A percentile compares a stretch with the other conserved stretches of the same genome.
These are phyloP conservation scores for Litsea cubeba DNA, from an alignment of 164 flowering plant genomes.

Conservation along the genomic window DNA sequence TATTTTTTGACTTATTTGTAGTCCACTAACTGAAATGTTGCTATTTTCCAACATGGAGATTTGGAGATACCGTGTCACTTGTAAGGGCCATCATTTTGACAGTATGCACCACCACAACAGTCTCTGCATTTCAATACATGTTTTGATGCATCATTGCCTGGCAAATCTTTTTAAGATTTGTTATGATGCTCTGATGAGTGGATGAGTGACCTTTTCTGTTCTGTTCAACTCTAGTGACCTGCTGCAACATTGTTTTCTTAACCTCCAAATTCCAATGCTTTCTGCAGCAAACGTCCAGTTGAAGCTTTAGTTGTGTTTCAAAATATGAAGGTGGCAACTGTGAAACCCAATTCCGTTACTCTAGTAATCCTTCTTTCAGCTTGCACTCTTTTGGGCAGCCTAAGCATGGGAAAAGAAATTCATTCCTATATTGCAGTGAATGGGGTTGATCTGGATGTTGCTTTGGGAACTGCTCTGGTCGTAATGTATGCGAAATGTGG, in stretches of 20 bases:
- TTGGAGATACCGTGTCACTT: neutral
- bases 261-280: neutral
- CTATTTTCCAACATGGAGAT: neutral
- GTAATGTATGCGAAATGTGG: slow-evolving; percentile 63
- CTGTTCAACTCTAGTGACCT: neutral
- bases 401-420: slow-evolving; percentile 31
- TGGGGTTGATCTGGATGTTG: slow-evolving; percentile 28
- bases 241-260: neutral
- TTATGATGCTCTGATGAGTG: neutral
- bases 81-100: neutral
- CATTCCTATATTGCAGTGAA: slow-evolving; percentile 35
- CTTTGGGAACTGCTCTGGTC: slow-evolving; percentile 46
- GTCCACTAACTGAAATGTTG: neutral
- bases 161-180: neutral
- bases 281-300: slow-evolving; percentile 26
- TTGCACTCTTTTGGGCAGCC: slow-evolving; percentile 33
- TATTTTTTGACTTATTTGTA: too few species aligned
- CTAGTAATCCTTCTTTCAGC: slow-evolving; percentile 54
- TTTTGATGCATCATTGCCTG: neutral
- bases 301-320: slow-evolving; percentile 37
- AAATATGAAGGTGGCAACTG: slow-evolving; percentile 33
- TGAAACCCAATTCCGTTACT: slow-evolving; percentile 45
- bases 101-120: too few species aligned
- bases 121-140: too few species aligned
- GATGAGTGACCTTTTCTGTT: neutral